Percentiles rank a stretch among this genome's conserved stretches.
phyloP scores from a whole-genome alignment of 768 basidiomycete genomes.

The Boletus sp. region DNA sequence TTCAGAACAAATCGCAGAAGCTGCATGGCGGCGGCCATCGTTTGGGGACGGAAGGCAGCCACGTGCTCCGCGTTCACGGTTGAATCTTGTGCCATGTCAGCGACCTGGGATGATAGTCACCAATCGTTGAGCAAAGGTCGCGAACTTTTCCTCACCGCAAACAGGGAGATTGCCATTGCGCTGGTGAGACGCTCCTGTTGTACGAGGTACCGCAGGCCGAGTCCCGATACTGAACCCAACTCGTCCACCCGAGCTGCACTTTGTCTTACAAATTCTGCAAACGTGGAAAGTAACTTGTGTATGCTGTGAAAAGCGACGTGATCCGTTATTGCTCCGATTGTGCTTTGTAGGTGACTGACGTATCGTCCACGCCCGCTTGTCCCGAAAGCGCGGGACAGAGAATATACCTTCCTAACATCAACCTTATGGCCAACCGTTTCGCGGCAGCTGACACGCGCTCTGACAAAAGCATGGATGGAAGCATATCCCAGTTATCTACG shows the following conservation, averaged over 20 bases:
- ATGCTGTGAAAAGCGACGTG: slow-evolving; percentile 8
- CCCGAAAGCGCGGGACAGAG: slow-evolving; percentile 40
- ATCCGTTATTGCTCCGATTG: not conserved
- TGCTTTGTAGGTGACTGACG: slow-evolving; percentile 16
- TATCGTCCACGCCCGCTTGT: slow-evolving; percentile 10
- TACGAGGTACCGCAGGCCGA: slow-evolving; percentile 8
- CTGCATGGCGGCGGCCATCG: slow-evolving; percentile 41
- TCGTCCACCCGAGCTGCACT: slow-evolving; percentile 16
- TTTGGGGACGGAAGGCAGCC: slow-evolving; percentile 46
- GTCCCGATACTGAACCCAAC: slow-evolving; percentile 3
- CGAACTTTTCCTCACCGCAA: slow-evolving; percentile 29
- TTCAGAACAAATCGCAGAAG: slow-evolving; percentile 43
- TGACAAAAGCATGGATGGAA: slow-evolving; percentile 47
- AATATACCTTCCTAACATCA: slow-evolving; percentile 57
- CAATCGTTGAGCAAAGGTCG: not conserved
- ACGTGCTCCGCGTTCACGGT: not conserved
- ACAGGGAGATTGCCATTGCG: slow-evolving; percentile 38
- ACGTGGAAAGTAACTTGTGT: slow-evolving; percentile 10
- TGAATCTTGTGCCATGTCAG: slow-evolving; percentile 14
- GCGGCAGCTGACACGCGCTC: slow-evolving; percentile 56
- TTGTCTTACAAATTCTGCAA: slow-evolving; percentile 23
- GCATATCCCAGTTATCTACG: slow-evolving; percentile 53
- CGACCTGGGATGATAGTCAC: slow-evolving; percentile 16
- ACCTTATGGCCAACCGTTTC: slow-evolving; percentile 53
- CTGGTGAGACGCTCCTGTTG: slow-evolving; percentile 30